These are phyloP conservation scores for Liquidambar formosana DNA, from an alignment of 164 flowering plant genomes.

Conservation along the genomic window DNA sequence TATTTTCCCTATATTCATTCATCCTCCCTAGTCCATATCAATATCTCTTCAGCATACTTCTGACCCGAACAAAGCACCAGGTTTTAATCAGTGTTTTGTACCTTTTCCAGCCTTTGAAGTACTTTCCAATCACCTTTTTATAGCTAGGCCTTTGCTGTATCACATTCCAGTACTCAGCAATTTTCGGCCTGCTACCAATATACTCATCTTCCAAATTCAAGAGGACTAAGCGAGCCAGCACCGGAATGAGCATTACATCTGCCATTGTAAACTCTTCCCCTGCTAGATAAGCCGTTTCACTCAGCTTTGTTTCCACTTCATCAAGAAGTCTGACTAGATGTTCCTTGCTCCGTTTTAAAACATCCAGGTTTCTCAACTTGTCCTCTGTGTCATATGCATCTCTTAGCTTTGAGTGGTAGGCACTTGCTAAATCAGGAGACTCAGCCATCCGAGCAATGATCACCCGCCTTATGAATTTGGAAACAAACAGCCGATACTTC, in stretches of 20 bases:
- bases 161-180: conserved; percentile 64
- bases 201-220: conserved; percentile 71
- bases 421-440: conserved; percentile 74
- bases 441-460: conserved; percentile 90
- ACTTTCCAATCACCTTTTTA: conserved; percentile 68
- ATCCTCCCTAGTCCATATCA: conserved; percentile 18
- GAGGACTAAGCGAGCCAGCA: conserved; percentile 62
- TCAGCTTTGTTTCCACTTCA: conserved; percentile 65
- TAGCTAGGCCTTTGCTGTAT: conserved; percentile 77
- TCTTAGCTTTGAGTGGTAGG: conserved; percentile 76
- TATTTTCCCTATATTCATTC: neutral
- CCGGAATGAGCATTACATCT: conserved; percentile 75
- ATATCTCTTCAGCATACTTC: conserved; percentile 61
- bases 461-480: conserved; percentile 76
- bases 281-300: conserved; percentile 52
- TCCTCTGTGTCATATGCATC: conserved; percentile 79
- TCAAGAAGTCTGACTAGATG: conserved; percentile 70
- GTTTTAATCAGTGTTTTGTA: conserved; percentile 69
- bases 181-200: conserved; percentile 53
- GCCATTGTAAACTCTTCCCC: conserved; percentile 85
- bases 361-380: conserved; percentile 51
- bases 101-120: conserved; percentile 85
- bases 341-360: conserved; percentile 48
- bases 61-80: conserved; percentile 55
- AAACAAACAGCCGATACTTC: conserved; percentile 51